Evolutionary conservation across 2,329 filamentous ascomycete genomes (phyloP), one percentile per base, ranked within the genome.

Genomic region (Phaeosphaeria sp.): DNA sequence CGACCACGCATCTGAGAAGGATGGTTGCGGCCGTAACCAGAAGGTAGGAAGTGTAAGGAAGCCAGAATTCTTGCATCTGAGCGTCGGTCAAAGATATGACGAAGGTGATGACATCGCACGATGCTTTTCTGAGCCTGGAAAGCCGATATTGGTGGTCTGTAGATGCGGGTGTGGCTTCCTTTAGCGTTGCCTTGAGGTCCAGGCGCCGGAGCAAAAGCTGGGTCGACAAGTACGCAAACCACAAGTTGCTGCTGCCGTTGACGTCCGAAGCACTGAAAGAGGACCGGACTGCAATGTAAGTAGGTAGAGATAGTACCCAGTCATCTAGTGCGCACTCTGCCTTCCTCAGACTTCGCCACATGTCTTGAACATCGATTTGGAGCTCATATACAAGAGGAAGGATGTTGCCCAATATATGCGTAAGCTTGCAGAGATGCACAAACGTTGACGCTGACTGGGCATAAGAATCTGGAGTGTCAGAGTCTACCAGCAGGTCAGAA

Each of bases 41-140:
- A 0, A 68, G 49, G 33, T 66, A 68, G 13, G 57, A 64, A 2
- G 64, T 65, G 39, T 66, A 68, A 4, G 64, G 65, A 49, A 66
- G 61, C 65, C 65, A 66, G 20, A 68, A 68, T 22, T 65, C 65
- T 11, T 61, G 56, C 13, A 68, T 43, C 6, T 63, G 60, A 30
- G 42, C 24, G 9, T 64, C 55, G 17, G 44, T 56, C 0, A 68
- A 55, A 0, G 52, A 56, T 15, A 46, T 54, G 21, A 63, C 40
- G 22, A 58, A 64, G 18, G 55, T 45, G 3, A 53, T 42, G 11
- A 53, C 56, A 1, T 60, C 52, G 17, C 27, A 56, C 9, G 63
- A 58, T 22, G 60, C 56, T 27, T 61, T 48, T 48, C 60, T 55
- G 3, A 68, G 59, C 33, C 49, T 53, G 0, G 53, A 36, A 18